Percentiles rank a stretch among this genome's conserved stretches.
Evolutionary conservation across 2,329 filamentous ascomycete genomes (phyloP).

Genomic region (Laburnicola sp.): DNA sequence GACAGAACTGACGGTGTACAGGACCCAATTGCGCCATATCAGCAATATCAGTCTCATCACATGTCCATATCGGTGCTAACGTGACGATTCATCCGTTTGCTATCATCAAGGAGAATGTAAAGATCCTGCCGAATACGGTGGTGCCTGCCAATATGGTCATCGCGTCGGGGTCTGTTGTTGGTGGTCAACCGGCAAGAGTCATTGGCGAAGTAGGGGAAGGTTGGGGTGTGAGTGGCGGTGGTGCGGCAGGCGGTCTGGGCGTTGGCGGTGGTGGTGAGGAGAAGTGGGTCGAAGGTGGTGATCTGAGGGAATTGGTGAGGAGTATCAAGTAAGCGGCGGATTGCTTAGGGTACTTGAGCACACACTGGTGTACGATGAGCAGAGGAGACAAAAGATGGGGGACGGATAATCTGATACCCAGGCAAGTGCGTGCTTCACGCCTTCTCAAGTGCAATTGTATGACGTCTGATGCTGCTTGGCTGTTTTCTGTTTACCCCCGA

Average conservation of each 20-base stretch:
- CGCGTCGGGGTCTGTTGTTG: constrained; percentile 90
- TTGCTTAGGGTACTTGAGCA: background rate
- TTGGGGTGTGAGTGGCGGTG: constrained; percentile 49
- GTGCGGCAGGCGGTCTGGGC: constrained; percentile 36
- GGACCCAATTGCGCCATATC: constrained; percentile 68
- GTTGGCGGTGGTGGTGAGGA: constrained; percentile 48
- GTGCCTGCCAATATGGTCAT: constrained; percentile 89
- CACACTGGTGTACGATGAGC: background rate
- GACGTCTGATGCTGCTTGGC: no score
- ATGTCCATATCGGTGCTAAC: constrained; percentile 80
- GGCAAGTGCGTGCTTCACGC: background rate
- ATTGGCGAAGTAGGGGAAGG: constrained; percentile 57
- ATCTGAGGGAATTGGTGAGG: constrained; percentile 53
- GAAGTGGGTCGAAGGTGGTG: constrained; percentile 55
- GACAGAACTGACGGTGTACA: constrained; percentile 10
- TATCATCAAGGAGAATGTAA: constrained; percentile 91
- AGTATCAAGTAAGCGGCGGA: constrained; percentile 44
- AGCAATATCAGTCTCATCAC: constrained; percentile 78
- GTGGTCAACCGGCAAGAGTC: constrained; percentile 54
- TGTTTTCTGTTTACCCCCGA: no score
- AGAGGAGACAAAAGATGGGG: background rate
- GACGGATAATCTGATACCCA: background rate
- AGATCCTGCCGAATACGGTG: constrained; percentile 80
- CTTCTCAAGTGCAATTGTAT: no score
- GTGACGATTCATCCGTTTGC: constrained; percentile 82